A percentile compares a stretch with the other conserved stretches of the same genome.
Conservation (phyloP, 106 monocot genomes). For the Phalaenopsis aphrodite region DNA sequence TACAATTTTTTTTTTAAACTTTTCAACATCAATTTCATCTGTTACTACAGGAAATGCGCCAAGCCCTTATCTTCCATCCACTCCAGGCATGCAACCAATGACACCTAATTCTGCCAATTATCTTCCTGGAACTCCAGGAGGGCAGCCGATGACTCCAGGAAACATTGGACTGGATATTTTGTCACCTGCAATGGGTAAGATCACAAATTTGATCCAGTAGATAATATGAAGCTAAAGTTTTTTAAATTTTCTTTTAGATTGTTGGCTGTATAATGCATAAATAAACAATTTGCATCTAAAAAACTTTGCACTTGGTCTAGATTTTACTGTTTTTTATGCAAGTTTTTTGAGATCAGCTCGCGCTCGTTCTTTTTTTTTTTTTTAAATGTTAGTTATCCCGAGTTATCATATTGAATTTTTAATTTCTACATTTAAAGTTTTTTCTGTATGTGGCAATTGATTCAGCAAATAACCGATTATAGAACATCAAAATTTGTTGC, state of each 20-base stretch:
- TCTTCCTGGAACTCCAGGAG: conserved; percentile 96
- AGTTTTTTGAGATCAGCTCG: background rate
- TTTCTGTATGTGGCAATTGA: background rate
- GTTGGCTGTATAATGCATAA: background rate
- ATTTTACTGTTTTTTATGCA: background rate
- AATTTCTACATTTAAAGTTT: background rate
- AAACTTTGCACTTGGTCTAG: background rate
- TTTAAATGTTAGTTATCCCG: too few species aligned
- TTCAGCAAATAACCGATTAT: background rate
- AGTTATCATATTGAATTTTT: background rate
- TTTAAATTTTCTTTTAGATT: background rate
- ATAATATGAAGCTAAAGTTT: background rate
- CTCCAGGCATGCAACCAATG: conserved; percentile 95
- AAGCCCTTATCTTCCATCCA: conserved; percentile 93
- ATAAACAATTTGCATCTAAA: background rate
- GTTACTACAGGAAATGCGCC: conserved; percentile 67
- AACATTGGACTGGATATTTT: conserved; percentile 89
- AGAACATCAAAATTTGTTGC: background rate
- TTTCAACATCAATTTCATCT: background rate
- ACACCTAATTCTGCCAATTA: conserved; percentile 79
- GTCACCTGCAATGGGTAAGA: conserved; percentile 81
- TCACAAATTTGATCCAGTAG: background rate
- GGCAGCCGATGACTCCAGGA: conserved; percentile 97
- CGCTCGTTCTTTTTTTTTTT: too few species aligned
- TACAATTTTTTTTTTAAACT: background rate